phyloP scores from a whole-genome alignment of 2,329 filamentous ascomycete genomes.

The Penicillium sp. region DNA sequence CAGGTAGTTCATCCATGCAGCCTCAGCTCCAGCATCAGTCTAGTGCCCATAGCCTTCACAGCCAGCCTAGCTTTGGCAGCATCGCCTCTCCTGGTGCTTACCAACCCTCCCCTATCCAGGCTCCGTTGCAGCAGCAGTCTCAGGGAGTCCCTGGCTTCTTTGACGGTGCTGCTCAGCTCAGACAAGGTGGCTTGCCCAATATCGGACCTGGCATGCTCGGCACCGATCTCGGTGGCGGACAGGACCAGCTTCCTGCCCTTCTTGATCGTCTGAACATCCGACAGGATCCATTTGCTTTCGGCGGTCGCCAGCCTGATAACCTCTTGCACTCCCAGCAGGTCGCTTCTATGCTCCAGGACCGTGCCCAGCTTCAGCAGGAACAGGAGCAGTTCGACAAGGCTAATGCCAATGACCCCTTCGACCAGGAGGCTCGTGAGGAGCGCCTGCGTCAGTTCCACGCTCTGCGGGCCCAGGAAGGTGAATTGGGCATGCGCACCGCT shows the following conservation, averaged over 20 bases:
- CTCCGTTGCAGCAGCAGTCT: conserved; percentile 57
- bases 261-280: conserved; percentile 67
- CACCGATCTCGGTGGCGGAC: conserved; percentile 56
- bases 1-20: conserved; percentile 54
- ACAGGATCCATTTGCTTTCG: conserved; percentile 50
- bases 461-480: conserved; percentile 70
- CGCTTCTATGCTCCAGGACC: conserved; percentile 60
- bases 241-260: conserved; percentile 68
- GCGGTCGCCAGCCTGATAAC: conserved; percentile 47
- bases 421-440: conserved; percentile 58
- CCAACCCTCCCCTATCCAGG: conserved; percentile 60
- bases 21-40: conserved; percentile 85
- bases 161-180: conserved; percentile 51
- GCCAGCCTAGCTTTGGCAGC: conserved; percentile 93
- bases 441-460: conserved; percentile 82
- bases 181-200: conserved; percentile 44
- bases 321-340: conserved; percentile 57
- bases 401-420: conserved; percentile 47
- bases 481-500: conserved; percentile 36
- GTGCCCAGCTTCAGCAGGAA: conserved; percentile 61
- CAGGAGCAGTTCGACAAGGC: conserved; percentile 55
- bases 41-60: conserved; percentile 92
- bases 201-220: conserved; percentile 44
- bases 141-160: conserved; percentile 68
- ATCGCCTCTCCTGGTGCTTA: conserved; percentile 82